These are phyloP conservation scores for Sporisorium graminicola DNA, from an alignment of 1,284 basidiomycete genomes.

Conservation along the genomic window DNA sequence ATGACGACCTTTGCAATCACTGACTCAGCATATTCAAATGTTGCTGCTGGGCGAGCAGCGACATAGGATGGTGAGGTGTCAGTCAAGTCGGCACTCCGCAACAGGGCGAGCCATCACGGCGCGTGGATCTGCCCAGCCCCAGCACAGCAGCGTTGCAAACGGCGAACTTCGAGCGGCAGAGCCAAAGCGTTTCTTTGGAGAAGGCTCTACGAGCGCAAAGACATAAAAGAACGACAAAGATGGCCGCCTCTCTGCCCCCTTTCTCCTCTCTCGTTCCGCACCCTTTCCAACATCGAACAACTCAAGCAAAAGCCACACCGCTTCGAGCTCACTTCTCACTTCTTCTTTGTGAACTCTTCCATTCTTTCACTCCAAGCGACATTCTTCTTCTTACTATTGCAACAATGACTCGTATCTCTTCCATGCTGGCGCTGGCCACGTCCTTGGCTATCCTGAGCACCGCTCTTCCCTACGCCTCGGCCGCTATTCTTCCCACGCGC, in stretches of 20 bases:
- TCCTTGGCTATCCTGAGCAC: slow-evolving; percentile 16
- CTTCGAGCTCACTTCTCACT: background rate
- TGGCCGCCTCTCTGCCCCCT: background rate
- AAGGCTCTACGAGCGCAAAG: background rate
- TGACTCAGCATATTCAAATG: background rate
- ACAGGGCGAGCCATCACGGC: background rate
- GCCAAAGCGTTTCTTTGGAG: background rate
- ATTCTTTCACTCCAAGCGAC: background rate
- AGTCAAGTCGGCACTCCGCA: background rate
- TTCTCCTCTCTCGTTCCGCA: slow-evolving; percentile 2
- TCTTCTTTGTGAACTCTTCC: background rate
- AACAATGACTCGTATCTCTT: slow-evolving; percentile 40
- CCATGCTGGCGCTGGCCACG: slow-evolving; percentile 11
- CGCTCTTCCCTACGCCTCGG: slow-evolving; percentile 2
- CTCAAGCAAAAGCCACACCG: background rate
- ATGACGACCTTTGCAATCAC: background rate
- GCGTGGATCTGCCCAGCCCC: background rate
- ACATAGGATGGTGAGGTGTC: background rate
- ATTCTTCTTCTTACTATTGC: slow-evolving; percentile 4
- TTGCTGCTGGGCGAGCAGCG: background rate
- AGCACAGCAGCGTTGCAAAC: background rate
- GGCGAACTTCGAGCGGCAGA: background rate
- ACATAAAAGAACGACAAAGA: slow-evolving; percentile 8
- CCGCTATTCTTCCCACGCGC: slow-evolving; percentile 5
- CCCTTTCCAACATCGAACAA: background rate